These are phyloP conservation scores for Mortierella sp. DNA, from an alignment of 371 early-diverging fungal genomes.

Conservation along the genomic window DNA sequence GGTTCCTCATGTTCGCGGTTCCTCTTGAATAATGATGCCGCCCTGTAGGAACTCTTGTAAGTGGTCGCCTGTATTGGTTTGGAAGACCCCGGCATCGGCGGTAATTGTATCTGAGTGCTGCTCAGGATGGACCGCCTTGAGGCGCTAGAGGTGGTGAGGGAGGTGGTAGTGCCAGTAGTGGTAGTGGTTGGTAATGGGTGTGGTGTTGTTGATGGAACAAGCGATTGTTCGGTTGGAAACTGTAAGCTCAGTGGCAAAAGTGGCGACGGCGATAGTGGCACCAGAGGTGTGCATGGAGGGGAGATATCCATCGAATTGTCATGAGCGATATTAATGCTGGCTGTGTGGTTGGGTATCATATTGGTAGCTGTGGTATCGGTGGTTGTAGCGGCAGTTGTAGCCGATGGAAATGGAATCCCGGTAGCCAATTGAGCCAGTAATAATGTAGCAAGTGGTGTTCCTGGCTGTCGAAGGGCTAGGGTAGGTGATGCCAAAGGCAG, in stretches of 20 bases:
- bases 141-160: too few species aligned
- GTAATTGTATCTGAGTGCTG: conserved; percentile 26
- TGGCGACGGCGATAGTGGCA: conserved; percentile 17
- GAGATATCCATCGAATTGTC: conserved; percentile 41
- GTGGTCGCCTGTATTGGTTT: conserved; percentile 31
- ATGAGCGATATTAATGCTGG: conserved; percentile 43
- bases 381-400: neutral
- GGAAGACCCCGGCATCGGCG: conserved; percentile 7
- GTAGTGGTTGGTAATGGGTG: conserved; percentile 1
- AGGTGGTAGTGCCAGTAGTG: too few species aligned
- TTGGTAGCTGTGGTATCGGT: conserved; percentile 7
- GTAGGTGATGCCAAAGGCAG: conserved; percentile 32
- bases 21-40: conserved; percentile 38
- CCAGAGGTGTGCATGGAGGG: conserved; percentile 22
- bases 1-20: conserved; percentile 38
- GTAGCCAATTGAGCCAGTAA: conserved; percentile 6
- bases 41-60: conserved; percentile 46
- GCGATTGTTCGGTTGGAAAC: neutral
- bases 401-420: neutral
- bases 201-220: conserved; percentile 6
- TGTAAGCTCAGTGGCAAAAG: conserved; percentile 16
- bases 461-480: conserved; percentile 3
- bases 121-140: conserved; percentile 34
- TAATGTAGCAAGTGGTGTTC: conserved; percentile 5
- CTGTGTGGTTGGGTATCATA: conserved; percentile 33